Base-by-base conservation (phyloP, 768 basidiomycete species). In the Hirschioporus abietinus region DNA sequence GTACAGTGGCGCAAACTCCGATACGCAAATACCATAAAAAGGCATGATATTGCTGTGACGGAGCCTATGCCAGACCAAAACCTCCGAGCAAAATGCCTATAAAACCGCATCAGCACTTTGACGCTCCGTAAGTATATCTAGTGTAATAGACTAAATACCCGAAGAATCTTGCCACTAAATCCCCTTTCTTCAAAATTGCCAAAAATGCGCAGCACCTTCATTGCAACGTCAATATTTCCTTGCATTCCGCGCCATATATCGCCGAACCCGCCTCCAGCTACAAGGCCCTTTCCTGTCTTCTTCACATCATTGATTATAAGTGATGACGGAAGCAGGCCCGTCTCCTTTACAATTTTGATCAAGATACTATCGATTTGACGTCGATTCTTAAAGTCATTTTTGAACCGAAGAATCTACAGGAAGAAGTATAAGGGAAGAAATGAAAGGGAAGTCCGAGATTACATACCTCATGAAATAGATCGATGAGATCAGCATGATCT, bases 41-140 rank as follows among this genome's bases (percentile, higher is more conserved):
- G 71, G 71, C 26, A 72, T 61, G 7, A 72, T 20, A 61, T 72
- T 72, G 25, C 66, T 68, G 60, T 72, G 71, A n/a, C 66, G 66
- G 26, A 72, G 65, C 26, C 69, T 70, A 20, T 68, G 63, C 71
- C 71, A 71, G n/a, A 71, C 66, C 58, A 69, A 36, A 18, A 66
- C 69, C 63, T 71, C 71, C 8, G 64, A 62, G 34, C 65, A 69
- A 27, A 69, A 71, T 30, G 64, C 64, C 71, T 71, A 3, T 20
- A 15, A 15, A 24, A 10, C 3, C 3, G 20, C 42, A 52, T 52
- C 42, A 52, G 12, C 2, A n/a, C n/a, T n/a, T n/a, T n/a, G n/a
- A n/a, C n/a, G n/a, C n/a, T n/a, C n/a, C n/a, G n/a, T n/a, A n/a
- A n/a, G n/a, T n/a, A n/a, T n/a, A n/a, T n/a, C n/a, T n/a, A n/a